phyloP scores from a whole-genome alignment of 768 basidiomycete species.

The Psilocybe cubensis region DNA sequence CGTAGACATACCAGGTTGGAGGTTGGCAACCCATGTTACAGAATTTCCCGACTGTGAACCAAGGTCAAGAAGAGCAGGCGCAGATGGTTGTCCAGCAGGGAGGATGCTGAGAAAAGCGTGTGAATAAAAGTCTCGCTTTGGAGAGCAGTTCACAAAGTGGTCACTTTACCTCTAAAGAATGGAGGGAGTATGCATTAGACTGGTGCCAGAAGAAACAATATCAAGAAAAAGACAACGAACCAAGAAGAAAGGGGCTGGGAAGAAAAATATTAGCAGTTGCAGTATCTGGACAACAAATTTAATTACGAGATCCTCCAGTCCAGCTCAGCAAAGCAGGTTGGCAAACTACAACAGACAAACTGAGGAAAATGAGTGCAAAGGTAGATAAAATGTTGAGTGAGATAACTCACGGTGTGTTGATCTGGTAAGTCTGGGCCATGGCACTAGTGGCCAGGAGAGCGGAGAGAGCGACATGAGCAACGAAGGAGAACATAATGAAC shows the following conservation, averaged over 20 bases:
- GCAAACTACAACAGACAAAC: conserved; percentile 27
- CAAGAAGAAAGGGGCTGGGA: conserved; percentile 30
- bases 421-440: conserved; percentile 25
- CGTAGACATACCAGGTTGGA: conserved; percentile 21
- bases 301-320: conserved; percentile 28
- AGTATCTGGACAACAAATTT: background rate
- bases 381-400: background rate
- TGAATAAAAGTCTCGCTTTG: background rate
- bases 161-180: background rate
- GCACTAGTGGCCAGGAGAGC: conserved; percentile 21
- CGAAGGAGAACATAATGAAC: conserved; percentile 27
- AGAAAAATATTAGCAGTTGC: background rate
- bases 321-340: conserved; percentile 27
- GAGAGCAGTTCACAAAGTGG: background rate
- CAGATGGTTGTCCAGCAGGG: conserved; percentile 26
- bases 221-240: conserved; percentile 20
- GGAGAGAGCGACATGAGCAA: conserved; percentile 18
- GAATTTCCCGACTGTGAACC: conserved; percentile 19
- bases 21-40: conserved; percentile 31
- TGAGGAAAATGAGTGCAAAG: conserved; percentile 10
- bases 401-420: conserved; percentile 28
- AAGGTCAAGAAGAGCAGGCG: conserved; percentile 26
- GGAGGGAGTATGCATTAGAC: background rate
- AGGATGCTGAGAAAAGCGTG: conserved; percentile 19
- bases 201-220: background rate